Base-by-base conservation (phyloP, 140 eudicot genomes). In the Senecio squalidus region DNA sequence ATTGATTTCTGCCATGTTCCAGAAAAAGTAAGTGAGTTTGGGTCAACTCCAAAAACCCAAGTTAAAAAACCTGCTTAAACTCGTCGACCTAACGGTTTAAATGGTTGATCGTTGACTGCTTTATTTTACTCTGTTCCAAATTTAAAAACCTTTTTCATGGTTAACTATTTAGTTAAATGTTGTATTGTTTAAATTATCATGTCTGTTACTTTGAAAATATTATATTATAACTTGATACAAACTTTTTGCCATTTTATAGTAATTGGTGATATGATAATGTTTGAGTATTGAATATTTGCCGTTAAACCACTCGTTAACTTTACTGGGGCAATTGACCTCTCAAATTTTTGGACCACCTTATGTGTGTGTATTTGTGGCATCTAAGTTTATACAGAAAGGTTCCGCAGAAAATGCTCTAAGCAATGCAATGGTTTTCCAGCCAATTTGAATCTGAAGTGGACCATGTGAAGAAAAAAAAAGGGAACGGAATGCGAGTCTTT, bases 371-470 rank as follows among this genome's bases (percentile, higher is more conserved):
- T 24, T 24, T 24, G 15, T 10, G 26, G 24, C 3, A 4, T 13
- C 24, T 10, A 25, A 25, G 18, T 43, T 33, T 31, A 11, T 41
- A 60, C 27, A 38, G 7, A 9, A 34, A 15, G 10, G 25, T 48
- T 18, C 28, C 18, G 44, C n/a, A 22, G 15, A n/a, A 36, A 43
- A 15, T 14, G 30, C 5, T 20, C 28, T 5, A 29, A 21, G 17
- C 56, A 16, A 25, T 60, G n/a, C n/a, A n/a, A n/a, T 47, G 26
- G 39, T 48, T 33, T 20, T 46, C 23, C 45, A 46, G n/a, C 33
- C 45, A 11, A 47, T 6, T 14, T 48, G 59, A 63, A 30, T 48
- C 8, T 21, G 23, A 58, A 58, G 7, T 14, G 41, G 66, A 59
- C 65, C 51, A 31, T 55, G 26, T 55, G 11, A 31, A 40, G 40